Evolutionary conservation across 2,329 filamentous ascomycete genomes (phyloP).

Genomic region (Phaeosphaeriaceae sp.): DNA sequence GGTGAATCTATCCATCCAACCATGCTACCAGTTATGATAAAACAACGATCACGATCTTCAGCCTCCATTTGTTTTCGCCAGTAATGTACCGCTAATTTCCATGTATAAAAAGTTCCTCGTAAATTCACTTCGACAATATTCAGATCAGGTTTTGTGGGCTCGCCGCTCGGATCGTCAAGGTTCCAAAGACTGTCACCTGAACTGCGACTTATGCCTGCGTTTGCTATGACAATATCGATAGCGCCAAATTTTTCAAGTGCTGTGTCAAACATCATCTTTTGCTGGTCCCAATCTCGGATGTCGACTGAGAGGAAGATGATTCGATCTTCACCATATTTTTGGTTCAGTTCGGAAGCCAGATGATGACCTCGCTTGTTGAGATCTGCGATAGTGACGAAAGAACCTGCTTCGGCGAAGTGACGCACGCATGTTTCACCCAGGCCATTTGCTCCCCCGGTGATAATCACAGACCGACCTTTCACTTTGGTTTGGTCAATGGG

Average conservation of each 20-base stretch:
- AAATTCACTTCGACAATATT: conserved; percentile 24
- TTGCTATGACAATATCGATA: conserved; percentile 46
- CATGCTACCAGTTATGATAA: conserved; percentile 26
- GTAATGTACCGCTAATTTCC: conserved; percentile 27
- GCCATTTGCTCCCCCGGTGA: conserved; percentile 56
- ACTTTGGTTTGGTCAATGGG: conserved; percentile 47
- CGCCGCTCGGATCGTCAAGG: conserved; percentile 38
- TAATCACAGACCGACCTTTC: conserved; percentile 55
- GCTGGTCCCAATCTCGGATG: conserved; percentile 26
- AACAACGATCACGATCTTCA: conserved; percentile 20
- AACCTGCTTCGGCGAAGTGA: conserved; percentile 37
- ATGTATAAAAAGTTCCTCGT: conserved; percentile 22
- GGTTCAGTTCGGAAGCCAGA: conserved; percentile 39
- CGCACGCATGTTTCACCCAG: conserved; percentile 45
- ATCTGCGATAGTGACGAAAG: conserved; percentile 46
- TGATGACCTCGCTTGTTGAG: conserved; percentile 32
- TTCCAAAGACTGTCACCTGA: conserved; percentile 58
- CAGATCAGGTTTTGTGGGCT: conserved; percentile 21
- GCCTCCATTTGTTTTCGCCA: conserved; percentile 24
- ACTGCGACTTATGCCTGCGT: conserved; percentile 23
- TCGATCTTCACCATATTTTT: conserved; percentile 22
- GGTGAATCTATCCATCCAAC: conserved; percentile 26
- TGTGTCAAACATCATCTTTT: conserved; percentile 21
- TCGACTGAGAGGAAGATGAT: conserved; percentile 23
- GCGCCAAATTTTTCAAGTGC: conserved; percentile 14